Conservation (phyloP, 1,284 basidiomycete species). For the Moesziomyces globuligerus region DNA sequence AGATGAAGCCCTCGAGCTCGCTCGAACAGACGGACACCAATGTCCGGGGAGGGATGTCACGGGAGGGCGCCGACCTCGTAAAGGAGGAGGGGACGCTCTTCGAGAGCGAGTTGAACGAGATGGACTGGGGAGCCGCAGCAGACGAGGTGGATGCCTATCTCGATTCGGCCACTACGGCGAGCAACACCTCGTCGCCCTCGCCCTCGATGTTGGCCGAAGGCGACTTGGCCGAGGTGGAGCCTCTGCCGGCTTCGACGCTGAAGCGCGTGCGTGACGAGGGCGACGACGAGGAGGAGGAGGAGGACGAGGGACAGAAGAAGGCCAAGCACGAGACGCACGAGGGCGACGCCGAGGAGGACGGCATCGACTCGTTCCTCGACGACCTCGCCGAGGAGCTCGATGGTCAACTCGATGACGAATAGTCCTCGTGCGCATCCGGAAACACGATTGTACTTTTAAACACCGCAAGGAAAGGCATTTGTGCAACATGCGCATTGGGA, state of each 20-base stretch:
- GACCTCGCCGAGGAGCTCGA: constrained; percentile 60
- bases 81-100: constrained; percentile 23
- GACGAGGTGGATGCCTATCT: constrained; percentile 83
- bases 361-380: constrained; percentile 55
- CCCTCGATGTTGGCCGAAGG: constrained; percentile 32
- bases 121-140: constrained; percentile 79
- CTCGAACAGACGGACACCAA: too few relatives aligned
- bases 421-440: not conserved
- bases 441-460: constrained; percentile 18
- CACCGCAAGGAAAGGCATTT: too few relatives aligned
- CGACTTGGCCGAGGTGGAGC: constrained; percentile 29
- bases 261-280: constrained; percentile 41
- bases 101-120: constrained; percentile 46
- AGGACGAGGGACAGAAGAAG: constrained; percentile 9
- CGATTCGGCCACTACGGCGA: constrained; percentile 68
- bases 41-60: too few relatives aligned
- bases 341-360: constrained; percentile 32
- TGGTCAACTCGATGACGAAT: constrained; percentile 52
- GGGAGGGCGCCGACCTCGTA: too few relatives aligned
- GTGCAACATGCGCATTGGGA: too few relatives aligned
- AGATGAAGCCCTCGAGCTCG: too few relatives aligned
- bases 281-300: constrained; percentile 47
- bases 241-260: not conserved
- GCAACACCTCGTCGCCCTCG: constrained; percentile 36
- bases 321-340: not conserved